Percentiles rank a stretch among this genome's conserved stretches.
Conservation (phyloP, 805 yeast genomes). For the Teunomyces funiuensis region DNA sequence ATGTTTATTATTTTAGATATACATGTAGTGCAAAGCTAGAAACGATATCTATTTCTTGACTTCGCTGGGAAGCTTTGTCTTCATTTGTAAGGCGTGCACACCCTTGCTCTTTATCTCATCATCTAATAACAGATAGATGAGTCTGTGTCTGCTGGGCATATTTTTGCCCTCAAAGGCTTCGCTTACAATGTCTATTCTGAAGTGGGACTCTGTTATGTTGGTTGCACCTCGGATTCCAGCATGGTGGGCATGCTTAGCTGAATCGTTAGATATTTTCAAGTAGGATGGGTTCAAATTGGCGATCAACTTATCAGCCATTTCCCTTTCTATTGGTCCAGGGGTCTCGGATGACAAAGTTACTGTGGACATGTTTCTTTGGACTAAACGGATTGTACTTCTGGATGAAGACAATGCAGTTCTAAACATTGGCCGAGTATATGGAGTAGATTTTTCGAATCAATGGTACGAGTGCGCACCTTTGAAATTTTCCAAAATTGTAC, state of each 20-base stretch:
- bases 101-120: conserved; percentile 73
- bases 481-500: background rate
- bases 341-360: conserved; percentile 14
- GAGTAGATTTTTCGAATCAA: background rate
- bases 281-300: conserved; percentile 43
- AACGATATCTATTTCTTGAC: background rate
- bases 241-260: conserved; percentile 86
- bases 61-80: conserved; percentile 60
- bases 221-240: conserved; percentile 73
- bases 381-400: background rate
- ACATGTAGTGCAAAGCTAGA: background rate
- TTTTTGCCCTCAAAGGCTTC: conserved; percentile 62
- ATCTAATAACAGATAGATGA: conserved; percentile 64
- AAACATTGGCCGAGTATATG: background rate
- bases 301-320: conserved; percentile 46
- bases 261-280: conserved; percentile 69
- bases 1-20: conserved; percentile 1
- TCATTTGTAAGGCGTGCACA: conserved; percentile 85
- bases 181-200: conserved; percentile 71
- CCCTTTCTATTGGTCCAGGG: conserved; percentile 50
- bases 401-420: background rate
- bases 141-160: conserved; percentile 75
- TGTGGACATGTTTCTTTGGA: conserved; percentile 2
- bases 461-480: background rate
- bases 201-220: conserved; percentile 79